phyloP scores from a whole-genome alignment of 192 early-diverging fungal genomes.

The Backusella macrospora region DNA sequence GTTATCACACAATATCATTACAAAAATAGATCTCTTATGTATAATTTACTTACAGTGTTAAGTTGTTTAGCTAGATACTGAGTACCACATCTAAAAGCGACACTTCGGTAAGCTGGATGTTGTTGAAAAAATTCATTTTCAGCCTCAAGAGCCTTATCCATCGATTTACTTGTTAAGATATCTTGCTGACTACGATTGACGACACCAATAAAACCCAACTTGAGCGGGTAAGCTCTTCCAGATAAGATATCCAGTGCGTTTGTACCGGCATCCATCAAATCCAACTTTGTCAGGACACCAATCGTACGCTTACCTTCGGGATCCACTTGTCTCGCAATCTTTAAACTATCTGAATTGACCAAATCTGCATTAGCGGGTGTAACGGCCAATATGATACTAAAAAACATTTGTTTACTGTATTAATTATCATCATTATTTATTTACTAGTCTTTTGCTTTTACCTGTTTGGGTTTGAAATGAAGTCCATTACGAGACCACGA shows the following conservation, averaged over 20 bases:
- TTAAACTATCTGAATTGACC: slow-evolving; percentile 84
- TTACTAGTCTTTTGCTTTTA: background rate
- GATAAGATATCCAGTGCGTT: slow-evolving; percentile 80
- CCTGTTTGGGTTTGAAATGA: slow-evolving; percentile 81
- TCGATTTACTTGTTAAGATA: slow-evolving; percentile 71
- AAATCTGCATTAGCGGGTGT: slow-evolving; percentile 82
- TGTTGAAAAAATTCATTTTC: slow-evolving; percentile 72
- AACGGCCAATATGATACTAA: slow-evolving; percentile 79
- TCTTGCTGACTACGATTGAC: slow-evolving; percentile 86
- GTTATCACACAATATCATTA: background rate
- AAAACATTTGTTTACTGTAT: background rate
- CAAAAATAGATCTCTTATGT: background rate
- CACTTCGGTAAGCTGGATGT: slow-evolving; percentile 73
- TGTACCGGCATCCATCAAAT: slow-evolving; percentile 85
- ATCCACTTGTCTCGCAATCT: slow-evolving; percentile 85
- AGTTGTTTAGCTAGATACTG: slow-evolving; percentile 67
- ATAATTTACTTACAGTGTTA: slow-evolving; percentile 51
- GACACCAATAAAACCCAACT: slow-evolving; percentile 81
- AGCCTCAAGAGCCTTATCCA: slow-evolving; percentile 65
- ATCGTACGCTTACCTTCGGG: slow-evolving; percentile 77
- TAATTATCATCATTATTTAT: background rate
- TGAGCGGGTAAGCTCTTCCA: slow-evolving; percentile 75
- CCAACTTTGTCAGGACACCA: slow-evolving; percentile 82
- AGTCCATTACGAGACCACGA: slow-evolving; percentile 74
- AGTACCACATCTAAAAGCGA: slow-evolving; percentile 75